These are phyloP conservation scores for Cystobasidium tubakii DNA, from an alignment of 768 basidiomycete species.

Conservation along the genomic window DNA sequence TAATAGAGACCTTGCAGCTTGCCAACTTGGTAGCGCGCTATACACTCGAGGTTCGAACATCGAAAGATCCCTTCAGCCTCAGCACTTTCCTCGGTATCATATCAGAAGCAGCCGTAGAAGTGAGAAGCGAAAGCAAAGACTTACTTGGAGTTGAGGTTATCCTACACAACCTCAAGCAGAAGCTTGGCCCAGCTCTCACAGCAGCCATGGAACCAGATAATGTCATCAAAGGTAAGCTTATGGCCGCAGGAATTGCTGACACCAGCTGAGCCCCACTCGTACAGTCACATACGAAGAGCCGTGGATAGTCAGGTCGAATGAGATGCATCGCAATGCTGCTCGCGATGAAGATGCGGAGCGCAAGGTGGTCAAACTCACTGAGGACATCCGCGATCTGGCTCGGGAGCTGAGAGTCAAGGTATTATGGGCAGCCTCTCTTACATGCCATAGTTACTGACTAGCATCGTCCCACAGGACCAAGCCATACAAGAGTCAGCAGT, in stretches of 20 bases:
- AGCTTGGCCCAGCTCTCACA: slow-evolving; percentile 55
- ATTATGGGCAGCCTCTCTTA: slow-evolving; percentile 32
- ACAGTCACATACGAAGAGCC: slow-evolving; percentile 59
- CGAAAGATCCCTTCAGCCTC: slow-evolving; percentile 73
- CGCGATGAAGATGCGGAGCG: slow-evolving; percentile 89
- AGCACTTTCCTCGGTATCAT: slow-evolving; percentile 64
- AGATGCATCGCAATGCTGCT: slow-evolving; percentile 74
- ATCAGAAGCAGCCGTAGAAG: slow-evolving; percentile 63
- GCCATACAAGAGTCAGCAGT: slow-evolving; percentile 77
- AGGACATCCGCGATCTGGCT: slow-evolving; percentile 80
- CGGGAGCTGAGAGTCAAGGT: slow-evolving; percentile 66
- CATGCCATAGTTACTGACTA: neutral
- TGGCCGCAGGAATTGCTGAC: neutral
- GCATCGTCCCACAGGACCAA: slow-evolving; percentile 61
- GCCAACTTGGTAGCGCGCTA: slow-evolving; percentile 85
- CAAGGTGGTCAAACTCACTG: slow-evolving; percentile 73
- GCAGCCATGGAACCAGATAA: slow-evolving; percentile 68
- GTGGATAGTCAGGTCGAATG: slow-evolving; percentile 73
- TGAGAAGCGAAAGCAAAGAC: slow-evolving; percentile 52
- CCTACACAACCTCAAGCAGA: slow-evolving; percentile 46
- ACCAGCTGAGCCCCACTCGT: neutral
- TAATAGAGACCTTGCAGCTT: slow-evolving; percentile 56
- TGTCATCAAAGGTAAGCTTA: slow-evolving; percentile 67
- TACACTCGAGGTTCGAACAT: slow-evolving; percentile 68
- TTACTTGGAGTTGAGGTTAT: slow-evolving; percentile 62